A percentile compares a stretch with the other conserved stretches of the same genome.
Conservation (phyloP, 805 yeast species). For the Candida awuae region DNA sequence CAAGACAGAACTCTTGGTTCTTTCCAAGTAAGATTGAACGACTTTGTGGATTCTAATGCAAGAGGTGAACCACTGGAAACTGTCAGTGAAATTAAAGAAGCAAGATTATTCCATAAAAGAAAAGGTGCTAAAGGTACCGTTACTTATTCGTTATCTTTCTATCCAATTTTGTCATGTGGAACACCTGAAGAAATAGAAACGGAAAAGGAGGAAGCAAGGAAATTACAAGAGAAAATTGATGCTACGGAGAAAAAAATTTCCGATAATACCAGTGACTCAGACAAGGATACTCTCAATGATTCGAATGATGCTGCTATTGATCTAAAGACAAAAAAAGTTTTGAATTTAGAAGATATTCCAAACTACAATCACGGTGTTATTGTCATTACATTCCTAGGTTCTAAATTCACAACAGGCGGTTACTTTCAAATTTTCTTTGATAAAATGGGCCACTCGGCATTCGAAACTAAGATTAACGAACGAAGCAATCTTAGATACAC, state of each 20-base stretch:
- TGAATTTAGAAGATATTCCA: slow-evolving; percentile 51
- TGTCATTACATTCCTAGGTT: slow-evolving; percentile 56
- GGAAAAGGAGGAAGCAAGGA: slow-evolving; percentile 31
- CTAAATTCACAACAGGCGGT: slow-evolving; percentile 47
- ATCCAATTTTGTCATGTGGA: slow-evolving; percentile 74
- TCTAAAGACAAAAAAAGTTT: slow-evolving; percentile 36
- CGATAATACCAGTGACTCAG: slow-evolving; percentile 14
- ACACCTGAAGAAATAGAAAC: slow-evolving; percentile 66
- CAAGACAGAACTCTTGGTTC: slow-evolving; percentile 84
- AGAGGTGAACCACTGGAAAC: slow-evolving; percentile 51
- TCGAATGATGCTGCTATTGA: slow-evolving; percentile 20
- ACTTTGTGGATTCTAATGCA: slow-evolving; percentile 63
- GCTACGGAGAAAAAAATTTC: slow-evolving; percentile 25
- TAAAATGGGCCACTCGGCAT: slow-evolving; percentile 59
- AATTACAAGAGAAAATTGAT: slow-evolving; percentile 18
- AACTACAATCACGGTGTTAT: slow-evolving; percentile 68
- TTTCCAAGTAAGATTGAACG: slow-evolving; percentile 60
- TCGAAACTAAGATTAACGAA: slow-evolving; percentile 44
- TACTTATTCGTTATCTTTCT: slow-evolving; percentile 69
- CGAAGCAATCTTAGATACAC: slow-evolving; percentile 34
- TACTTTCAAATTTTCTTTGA: slow-evolving; percentile 75
- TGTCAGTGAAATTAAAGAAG: slow-evolving; percentile 48
- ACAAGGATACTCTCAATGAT: slow-evolving; percentile 9
- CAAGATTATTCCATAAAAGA: slow-evolving; percentile 54
- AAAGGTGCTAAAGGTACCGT: slow-evolving; percentile 81